These are phyloP conservation scores for Termitomyces sp. DNA, from an alignment of 768 basidiomycete genomes.

Conservation along the genomic window DNA sequence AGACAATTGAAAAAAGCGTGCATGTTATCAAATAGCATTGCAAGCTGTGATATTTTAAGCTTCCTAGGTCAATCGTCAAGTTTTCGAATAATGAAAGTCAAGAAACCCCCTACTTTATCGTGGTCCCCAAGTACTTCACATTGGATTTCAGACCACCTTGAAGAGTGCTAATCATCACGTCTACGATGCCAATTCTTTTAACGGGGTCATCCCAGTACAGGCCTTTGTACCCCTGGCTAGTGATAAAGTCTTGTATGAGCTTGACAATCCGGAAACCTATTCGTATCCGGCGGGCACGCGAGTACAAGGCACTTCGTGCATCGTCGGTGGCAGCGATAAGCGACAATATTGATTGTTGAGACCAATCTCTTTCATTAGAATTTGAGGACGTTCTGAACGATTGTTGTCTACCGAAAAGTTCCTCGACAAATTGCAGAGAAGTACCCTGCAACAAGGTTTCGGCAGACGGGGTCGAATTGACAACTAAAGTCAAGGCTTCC, in stretches of 20 bases:
- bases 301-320: conserved; percentile 32
- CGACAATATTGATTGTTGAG: conserved; percentile 19
- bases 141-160: conserved; percentile 38
- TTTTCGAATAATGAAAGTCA: neutral
- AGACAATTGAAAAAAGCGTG: conserved; percentile 31
- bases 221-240: conserved; percentile 36
- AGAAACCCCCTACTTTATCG: conserved; percentile 35
- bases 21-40: conserved; percentile 34
- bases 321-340: conserved; percentile 29
- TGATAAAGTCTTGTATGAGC: conserved; percentile 38
- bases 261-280: conserved; percentile 20
- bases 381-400: neutral
- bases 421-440: conserved; percentile 28
- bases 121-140: conserved; percentile 39
- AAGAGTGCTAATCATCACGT: conserved; percentile 41
- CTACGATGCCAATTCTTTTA: conserved; percentile 20
- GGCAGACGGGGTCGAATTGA: conserved; percentile 23
- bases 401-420: conserved; percentile 31
- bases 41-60: conserved; percentile 28
- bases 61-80: conserved; percentile 24
- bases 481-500: conserved; percentile 49
- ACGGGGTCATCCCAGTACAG: conserved; percentile 23
- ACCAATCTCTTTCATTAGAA: conserved; percentile 18
- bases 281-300: conserved; percentile 16
- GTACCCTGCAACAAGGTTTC: conserved; percentile 10